phyloP scores from a whole-genome alignment of 2,329 filamentous ascomycete genomes.

The Fusarium solani-melongenae region DNA sequence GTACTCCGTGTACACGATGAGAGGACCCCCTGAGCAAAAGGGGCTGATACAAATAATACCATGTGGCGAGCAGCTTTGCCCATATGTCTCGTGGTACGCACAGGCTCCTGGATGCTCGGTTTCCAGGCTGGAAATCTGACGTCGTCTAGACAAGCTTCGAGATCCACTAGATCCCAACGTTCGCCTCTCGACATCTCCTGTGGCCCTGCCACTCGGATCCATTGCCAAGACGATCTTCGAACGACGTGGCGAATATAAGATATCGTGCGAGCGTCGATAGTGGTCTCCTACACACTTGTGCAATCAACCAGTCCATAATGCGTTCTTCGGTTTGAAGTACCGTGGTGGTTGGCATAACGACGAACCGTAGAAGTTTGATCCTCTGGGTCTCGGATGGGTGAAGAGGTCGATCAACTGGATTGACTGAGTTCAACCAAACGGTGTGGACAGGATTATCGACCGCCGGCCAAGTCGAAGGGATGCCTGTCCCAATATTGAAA shows the following conservation, averaged over 20 bases:
- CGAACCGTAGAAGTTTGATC: not conserved
- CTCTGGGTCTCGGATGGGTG: not conserved
- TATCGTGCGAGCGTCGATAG: not conserved
- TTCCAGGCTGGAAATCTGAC: not conserved
- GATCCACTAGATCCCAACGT: not conserved
- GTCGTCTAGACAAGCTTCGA: not conserved
- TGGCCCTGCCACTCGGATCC: not conserved
- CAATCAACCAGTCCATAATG: not conserved
- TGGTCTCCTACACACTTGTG: not conserved
- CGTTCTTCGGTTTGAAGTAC: not conserved
- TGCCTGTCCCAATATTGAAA: not conserved
- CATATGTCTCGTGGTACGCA: not conserved
- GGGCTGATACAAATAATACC: not conserved
- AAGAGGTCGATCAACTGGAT: not conserved
- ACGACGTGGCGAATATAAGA: not conserved
- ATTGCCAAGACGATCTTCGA: not conserved
- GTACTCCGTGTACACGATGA: constrained; percentile 47
- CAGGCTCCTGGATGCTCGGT: not conserved
- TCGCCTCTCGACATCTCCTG: not conserved
- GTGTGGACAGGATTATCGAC: not conserved
- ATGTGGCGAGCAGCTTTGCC: not conserved
- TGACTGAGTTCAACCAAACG: not conserved
- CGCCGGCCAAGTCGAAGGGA: not conserved
- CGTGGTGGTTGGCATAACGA: not conserved
- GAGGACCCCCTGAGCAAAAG: constrained; percentile 6